A percentile compares a stretch with the other conserved stretches of the same genome.
Conservation (phyloP, 495 filamentous ascomycete genomes). For the Neurospora hispaniola region DNA sequence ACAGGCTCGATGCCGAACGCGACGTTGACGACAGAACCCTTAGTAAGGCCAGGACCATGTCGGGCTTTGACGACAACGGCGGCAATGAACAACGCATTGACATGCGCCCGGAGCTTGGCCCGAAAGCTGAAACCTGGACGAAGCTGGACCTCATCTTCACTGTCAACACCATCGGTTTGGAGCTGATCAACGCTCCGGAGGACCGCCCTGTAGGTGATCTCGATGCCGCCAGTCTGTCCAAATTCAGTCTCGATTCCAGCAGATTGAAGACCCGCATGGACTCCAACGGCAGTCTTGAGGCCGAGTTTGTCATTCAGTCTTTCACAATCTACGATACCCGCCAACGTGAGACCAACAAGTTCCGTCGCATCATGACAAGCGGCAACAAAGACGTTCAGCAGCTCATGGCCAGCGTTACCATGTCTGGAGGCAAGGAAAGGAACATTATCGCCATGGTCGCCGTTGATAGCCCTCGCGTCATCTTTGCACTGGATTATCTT, state of each 20-base stretch:
- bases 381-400: constrained; percentile 90
- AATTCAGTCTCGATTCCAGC: constrained; percentile 87
- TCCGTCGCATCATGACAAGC: constrained; percentile 94
- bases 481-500: constrained; percentile 89
- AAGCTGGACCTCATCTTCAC: constrained; percentile 91
- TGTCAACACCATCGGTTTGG: constrained; percentile 73
- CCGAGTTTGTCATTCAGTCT: constrained; percentile 85
- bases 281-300: constrained; percentile 83
- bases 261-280: constrained; percentile 90
- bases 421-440: constrained; percentile 74
- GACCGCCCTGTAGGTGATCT: constrained; percentile 65
- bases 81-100: constrained; percentile 38
- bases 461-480: constrained; percentile 90
- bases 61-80: constrained; percentile 28
- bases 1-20: constrained; percentile 44
- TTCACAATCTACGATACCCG: constrained; percentile 92
- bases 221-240: constrained; percentile 76
- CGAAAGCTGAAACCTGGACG: constrained; percentile 66
- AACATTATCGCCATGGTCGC: constrained; percentile 85
- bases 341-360: constrained; percentile 79
- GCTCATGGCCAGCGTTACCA: constrained; percentile 94
- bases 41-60: constrained; percentile 36
- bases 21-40: constrained; percentile 37
- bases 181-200: constrained; percentile 69
- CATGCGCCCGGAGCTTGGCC: constrained; percentile 55